These are phyloP conservation scores for Naganishia albida DNA, from an alignment of 1,284 basidiomycete species.

Conservation along the genomic window DNA sequence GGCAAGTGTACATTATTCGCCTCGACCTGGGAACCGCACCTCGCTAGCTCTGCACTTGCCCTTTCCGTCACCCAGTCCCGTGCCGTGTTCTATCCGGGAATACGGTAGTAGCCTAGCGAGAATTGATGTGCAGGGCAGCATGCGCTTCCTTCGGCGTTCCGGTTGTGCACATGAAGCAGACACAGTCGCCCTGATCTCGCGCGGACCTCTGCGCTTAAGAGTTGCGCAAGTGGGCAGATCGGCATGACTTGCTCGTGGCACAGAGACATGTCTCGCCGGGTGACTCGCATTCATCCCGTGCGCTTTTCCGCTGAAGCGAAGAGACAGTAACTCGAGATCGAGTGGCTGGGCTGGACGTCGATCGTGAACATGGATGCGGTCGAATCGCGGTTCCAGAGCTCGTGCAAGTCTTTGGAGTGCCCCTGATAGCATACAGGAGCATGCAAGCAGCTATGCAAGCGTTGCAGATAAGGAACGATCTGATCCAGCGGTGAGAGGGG, in stretches of 20 bases:
- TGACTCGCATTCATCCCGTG: constrained; percentile 4
- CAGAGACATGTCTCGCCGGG: constrained; percentile 19
- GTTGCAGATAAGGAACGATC: no score
- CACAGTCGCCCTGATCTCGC: not conserved
- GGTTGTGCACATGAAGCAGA: constrained; percentile 6
- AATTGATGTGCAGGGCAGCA: not conserved
- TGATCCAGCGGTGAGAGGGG: no score
- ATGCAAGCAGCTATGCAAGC: no score
- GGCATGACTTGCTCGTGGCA: constrained; percentile 1
- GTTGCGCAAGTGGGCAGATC: not conserved
- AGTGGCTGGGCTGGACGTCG: no score
- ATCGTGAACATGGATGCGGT: no score
- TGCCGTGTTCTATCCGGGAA: constrained; percentile 28
- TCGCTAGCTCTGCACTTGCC: constrained; percentile 3
- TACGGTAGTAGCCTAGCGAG: constrained; percentile 3
- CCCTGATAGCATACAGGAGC: no score
- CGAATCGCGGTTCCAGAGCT: no score
- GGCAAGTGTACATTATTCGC: not conserved
- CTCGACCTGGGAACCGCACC: constrained; percentile 6
- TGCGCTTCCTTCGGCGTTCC: not conserved
- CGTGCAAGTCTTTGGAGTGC: no score
- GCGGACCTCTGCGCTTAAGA: no score
- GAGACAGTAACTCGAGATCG: no score
- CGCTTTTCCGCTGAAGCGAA: not conserved
- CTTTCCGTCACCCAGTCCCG: constrained; percentile 24